Evolutionary conservation across 2,329 filamentous ascomycete species (phyloP).

Genomic region (Fonsecaea erecta): DNA sequence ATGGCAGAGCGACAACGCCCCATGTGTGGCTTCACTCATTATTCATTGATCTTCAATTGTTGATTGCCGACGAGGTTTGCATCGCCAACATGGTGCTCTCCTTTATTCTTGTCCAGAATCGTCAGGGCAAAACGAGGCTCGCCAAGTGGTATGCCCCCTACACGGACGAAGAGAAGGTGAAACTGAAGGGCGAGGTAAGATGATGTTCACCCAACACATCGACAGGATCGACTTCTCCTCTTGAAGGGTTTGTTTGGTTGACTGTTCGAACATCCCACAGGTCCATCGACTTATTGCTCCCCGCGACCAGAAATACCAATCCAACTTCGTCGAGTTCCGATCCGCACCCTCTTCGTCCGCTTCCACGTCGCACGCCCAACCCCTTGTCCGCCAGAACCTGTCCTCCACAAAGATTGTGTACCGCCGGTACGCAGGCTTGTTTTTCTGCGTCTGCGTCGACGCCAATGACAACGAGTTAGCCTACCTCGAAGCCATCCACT

Average conservation of each 20-base stretch:
- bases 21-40: neutral
- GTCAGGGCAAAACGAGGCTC: conserved; percentile 96
- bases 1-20: neutral
- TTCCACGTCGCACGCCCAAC: conserved; percentile 25
- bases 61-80: neutral
- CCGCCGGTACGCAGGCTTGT: conserved; percentile 93
- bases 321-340: conserved; percentile 92
- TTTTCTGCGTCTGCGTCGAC: conserved; percentile 99
- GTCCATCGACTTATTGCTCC: conserved; percentile 97
- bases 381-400: conserved; percentile 38
- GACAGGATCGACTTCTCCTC: neutral
- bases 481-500: conserved; percentile 96
- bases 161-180: conserved; percentile 98
- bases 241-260: neutral
- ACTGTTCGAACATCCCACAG: conserved; percentile 48
- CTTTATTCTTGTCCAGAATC: conserved; percentile 88
- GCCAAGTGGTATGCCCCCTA: conserved; percentile 99
- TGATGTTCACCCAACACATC: conserved; percentile 2
- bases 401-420: conserved; percentile 88
- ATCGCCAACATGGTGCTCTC: conserved; percentile 66
- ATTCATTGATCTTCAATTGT: neutral
- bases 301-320: conserved; percentile 98
- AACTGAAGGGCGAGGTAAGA: conserved; percentile 91
- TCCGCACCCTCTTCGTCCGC: conserved; percentile 38
- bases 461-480: conserved; percentile 98